These are phyloP conservation scores for Hypericum androsaemum DNA, from an alignment of 345 rosid species.

Conservation along the genomic window DNA sequence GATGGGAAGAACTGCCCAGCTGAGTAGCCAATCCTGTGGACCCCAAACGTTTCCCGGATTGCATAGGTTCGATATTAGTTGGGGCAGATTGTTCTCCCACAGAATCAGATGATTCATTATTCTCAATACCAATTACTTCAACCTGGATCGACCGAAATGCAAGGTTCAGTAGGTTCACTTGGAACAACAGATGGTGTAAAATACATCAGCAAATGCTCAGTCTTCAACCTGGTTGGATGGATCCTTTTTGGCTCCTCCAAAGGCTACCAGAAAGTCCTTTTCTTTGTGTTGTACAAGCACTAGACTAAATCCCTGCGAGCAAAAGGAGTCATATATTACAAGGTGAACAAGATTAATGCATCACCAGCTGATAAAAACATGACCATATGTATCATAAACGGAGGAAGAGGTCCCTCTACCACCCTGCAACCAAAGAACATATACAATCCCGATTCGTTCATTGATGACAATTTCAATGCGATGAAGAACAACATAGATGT, in stretches of 20 bases:
- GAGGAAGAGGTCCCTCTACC: no score
- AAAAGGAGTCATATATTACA: slow-evolving; percentile 1
- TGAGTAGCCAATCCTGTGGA: slow-evolving; percentile 41
- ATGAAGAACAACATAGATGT: no score
- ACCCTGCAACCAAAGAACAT: no score
- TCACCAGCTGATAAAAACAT: no score
- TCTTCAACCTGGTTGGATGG: slow-evolving; percentile 79
- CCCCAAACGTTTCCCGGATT: slow-evolving; percentile 46
- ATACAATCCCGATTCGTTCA: no score
- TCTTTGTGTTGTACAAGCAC: slow-evolving; percentile 85
- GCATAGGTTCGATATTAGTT: slow-evolving; percentile 38
- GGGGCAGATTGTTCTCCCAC: slow-evolving; percentile 35
- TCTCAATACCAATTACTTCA: slow-evolving; percentile 64
- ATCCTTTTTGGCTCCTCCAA: slow-evolving; percentile 82
- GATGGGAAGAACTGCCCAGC: slow-evolving; percentile 46
- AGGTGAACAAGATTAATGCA: background rate
- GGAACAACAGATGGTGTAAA: background rate
- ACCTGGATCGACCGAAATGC: slow-evolving; percentile 35
- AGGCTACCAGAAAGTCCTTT: slow-evolving; percentile 86
- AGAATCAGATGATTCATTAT: slow-evolving; percentile 39
- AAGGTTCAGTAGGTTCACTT: slow-evolving; percentile 1
- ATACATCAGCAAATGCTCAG: slow-evolving; percentile 5
- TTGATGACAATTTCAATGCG: no score
- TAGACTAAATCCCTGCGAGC: slow-evolving; percentile 74
- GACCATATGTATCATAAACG: no score